Base-by-base conservation (phyloP, 495 filamentous ascomycete genomes). In the Lophiotrema nucula region DNA sequence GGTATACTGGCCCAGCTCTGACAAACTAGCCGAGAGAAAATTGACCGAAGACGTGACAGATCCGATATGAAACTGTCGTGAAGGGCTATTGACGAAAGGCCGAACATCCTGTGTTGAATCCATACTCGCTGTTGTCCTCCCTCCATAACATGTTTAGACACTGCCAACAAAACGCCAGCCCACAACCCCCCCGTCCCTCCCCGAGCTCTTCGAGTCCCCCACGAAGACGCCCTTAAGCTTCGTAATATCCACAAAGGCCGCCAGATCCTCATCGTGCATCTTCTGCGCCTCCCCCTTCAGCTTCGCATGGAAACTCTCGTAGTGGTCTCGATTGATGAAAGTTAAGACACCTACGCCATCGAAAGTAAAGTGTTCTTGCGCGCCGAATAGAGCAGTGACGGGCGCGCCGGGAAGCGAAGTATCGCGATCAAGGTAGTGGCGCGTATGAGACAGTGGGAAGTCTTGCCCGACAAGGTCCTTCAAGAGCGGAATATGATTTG, bases 131-230 rank as follows among this genome's bases (percentile, higher is more conserved):
- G n/a, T n/a, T n/a, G n/a, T n/a, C n/a, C n/a, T n/a, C n/a, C n/a
- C n/a, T n/a, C n/a, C n/a, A n/a, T n/a, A n/a, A n/a, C n/a, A n/a
- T n/a, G n/a, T 35, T 26, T 44, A 58, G n/a, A 58, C 45, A 41
- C 46, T 58, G 2, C 45, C 55, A 3, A 58, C 55, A 35, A 58
- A 58, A 21, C 55, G 26, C 55, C 55, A 58, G 45, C 55, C 55
- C 21, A 58, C 55, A 18, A 2, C 45, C 11, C 47, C 47, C 35
- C 55, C 55, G 44, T 58, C 55, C 55, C 46, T 27, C 12, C 55
- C 55, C 35, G 55, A 47, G 23, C 21, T 35, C 45, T 24, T 28
- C 22, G 45, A 42, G n/a, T 45, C 45, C 45, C 45, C 55, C 19
- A 51, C 37, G 23, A 50, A 8, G 3, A 49, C 21, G 5, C 2